phyloP scores from a whole-genome alignment of 1,284 basidiomycete species.

The Puccinia triticina region DNA sequence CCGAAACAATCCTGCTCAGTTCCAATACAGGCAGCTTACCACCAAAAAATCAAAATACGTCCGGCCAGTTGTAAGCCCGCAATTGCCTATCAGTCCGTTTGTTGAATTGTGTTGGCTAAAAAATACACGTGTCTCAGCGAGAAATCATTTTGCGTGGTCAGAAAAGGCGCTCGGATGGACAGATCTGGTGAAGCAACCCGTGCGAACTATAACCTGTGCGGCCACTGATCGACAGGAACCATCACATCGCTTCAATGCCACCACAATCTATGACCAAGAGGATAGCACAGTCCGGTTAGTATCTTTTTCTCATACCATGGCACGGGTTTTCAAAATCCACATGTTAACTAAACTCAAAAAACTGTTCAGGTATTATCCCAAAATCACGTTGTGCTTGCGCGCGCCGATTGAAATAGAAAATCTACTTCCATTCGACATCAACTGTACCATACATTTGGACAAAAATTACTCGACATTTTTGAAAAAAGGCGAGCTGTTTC shows the following conservation, averaged over 20 bases:
- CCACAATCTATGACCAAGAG: constrained; percentile 47
- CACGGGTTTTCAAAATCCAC: neutral
- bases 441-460: constrained; percentile 58
- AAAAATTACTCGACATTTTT: constrained; percentile 74
- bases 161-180: constrained; percentile 82
- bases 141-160: constrained; percentile 68
- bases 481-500: constrained; percentile 90
- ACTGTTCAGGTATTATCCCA: constrained; percentile 48
- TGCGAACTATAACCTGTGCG: constrained; percentile 81
- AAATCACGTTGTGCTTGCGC: constrained; percentile 40
- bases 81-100: neutral
- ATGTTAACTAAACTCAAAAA: neutral
- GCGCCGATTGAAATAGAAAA: constrained; percentile 79
- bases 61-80: constrained; percentile 67
- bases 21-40: constrained; percentile 86
- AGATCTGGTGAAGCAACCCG: constrained; percentile 77
- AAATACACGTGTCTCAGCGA: neutral
- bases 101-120: neutral
- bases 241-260: constrained; percentile 89
- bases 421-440: constrained; percentile 88
- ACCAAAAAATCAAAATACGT: constrained; percentile 80
- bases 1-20: constrained; percentile 87
- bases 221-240: constrained; percentile 81
- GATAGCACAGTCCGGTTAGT: constrained; percentile 39
- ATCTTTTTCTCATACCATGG: neutral